Evolutionary conservation across 1,139 yeast species (phyloP).

Genomic region (Yamadazyma dendronema): DNA sequence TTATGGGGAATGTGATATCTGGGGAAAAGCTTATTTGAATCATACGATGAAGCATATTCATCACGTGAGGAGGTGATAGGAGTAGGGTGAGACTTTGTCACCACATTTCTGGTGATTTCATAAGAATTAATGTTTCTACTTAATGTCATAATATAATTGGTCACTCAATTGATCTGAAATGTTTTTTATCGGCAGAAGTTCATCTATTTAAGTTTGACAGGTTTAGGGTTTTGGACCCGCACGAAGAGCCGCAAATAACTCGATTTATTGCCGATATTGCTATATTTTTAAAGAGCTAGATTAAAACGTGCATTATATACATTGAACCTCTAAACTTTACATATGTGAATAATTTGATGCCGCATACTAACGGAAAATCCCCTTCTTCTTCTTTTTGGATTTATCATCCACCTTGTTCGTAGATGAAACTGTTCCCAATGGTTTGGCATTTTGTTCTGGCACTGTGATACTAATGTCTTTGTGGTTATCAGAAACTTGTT

Average conservation of each 20-base stretch:
- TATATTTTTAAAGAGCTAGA: no score
- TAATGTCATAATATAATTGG: constrained; percentile 33
- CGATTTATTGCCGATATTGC: not conserved
- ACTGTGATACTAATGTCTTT: constrained; percentile 19
- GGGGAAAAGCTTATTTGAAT: constrained; percentile 35
- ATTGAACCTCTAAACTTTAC: not conserved
- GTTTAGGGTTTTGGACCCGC: not conserved
- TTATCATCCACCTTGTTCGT: constrained; percentile 18
- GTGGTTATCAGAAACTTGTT: not conserved
- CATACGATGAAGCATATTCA: constrained; percentile 34
- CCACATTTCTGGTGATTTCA: constrained; percentile 28
- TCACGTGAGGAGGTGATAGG: constrained; percentile 24
- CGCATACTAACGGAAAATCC: constrained; percentile 36
- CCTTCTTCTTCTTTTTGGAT: constrained; percentile 34
- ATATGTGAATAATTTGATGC: not conserved
- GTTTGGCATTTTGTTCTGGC: constrained; percentile 23
- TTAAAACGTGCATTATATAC: not conserved
- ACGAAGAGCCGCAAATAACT: not conserved
- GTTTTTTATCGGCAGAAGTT: no score
- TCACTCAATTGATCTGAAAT: no score
- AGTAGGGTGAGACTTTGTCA: constrained; percentile 25
- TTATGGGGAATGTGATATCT: constrained; percentile 56
- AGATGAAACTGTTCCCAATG: constrained; percentile 33
- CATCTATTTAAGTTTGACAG: constrained; percentile 3
- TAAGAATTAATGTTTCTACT: constrained; percentile 41